phyloP scores from a whole-genome alignment of 495 filamentous ascomycete species.

The Xylaria bambusicola region DNA sequence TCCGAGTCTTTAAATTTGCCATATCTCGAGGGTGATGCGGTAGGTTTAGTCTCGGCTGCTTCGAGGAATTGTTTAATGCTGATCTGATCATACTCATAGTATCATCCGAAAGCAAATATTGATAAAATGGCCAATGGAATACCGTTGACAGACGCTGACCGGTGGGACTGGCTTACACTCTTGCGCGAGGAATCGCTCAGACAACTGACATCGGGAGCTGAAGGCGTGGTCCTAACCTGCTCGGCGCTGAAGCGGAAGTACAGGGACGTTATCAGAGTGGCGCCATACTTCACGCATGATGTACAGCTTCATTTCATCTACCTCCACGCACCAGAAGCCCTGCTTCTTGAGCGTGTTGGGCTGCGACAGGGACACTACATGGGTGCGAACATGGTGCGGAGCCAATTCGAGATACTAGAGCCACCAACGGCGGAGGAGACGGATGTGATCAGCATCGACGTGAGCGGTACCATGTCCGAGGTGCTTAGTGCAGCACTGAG shows the following conservation, averaged over 20 bases:
- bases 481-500: conserved; percentile 67
- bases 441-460: conserved; percentile 84
- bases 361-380: conserved; percentile 86
- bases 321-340: conserved; percentile 72
- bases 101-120: conserved; percentile 80
- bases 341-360: conserved; percentile 72
- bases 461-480: conserved; percentile 61
- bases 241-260: conserved; percentile 96
- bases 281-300: conserved; percentile 72
- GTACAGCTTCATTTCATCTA: conserved; percentile 92
- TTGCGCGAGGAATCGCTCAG: conserved; percentile 79
- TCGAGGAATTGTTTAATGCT: background rate
- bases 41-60: conserved; percentile 49
- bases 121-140: conserved; percentile 89
- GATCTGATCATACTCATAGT: conserved; percentile 54
- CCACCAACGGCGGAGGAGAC: conserved; percentile 74
- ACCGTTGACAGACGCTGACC: conserved; percentile 90
- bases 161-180: conserved; percentile 96
- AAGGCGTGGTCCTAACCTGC: conserved; percentile 92
- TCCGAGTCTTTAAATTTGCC: conserved; percentile 69
- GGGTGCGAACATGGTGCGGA: conserved; percentile 96
- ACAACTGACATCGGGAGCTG: conserved; percentile 56
- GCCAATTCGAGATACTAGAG: conserved; percentile 84
- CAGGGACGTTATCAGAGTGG: conserved; percentile 92
- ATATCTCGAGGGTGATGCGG: conserved; percentile 95